phyloP scores from a whole-genome alignment of 305 asterid genomes.

The Fraxinus floribunda region DNA sequence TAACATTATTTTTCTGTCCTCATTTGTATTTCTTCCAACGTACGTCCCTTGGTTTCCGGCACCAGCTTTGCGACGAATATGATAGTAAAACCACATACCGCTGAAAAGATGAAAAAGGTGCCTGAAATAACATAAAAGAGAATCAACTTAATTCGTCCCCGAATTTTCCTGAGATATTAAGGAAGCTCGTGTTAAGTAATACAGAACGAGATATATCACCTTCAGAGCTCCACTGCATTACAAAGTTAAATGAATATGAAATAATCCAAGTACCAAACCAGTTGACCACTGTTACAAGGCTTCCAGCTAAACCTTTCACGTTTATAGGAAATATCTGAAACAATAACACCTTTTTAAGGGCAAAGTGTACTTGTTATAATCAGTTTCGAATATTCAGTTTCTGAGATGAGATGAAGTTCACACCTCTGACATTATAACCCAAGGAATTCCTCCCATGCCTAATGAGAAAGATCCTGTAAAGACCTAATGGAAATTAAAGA shows the following conservation, averaged over 20 bases:
- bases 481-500: constrained; percentile 42
- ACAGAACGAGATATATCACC: constrained; percentile 36
- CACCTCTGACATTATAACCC: constrained; percentile 98
- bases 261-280: constrained; percentile 86
- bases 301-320: constrained; percentile 81
- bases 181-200: background rate
- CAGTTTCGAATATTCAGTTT: background rate
- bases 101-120: constrained; percentile 59
- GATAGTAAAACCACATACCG: constrained; percentile 43
- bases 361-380: background rate
- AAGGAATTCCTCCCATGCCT: constrained; percentile 94
- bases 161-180: background rate
- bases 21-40: constrained; percentile 66
- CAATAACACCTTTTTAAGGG: background rate
- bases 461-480: constrained; percentile 76
- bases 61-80: constrained; percentile 49
- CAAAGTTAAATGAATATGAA: constrained; percentile 71
- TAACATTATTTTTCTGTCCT: constrained; percentile 21
- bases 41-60: constrained; percentile 78
- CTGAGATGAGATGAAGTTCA: background rate
- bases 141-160: background rate
- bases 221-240: constrained; percentile 69
- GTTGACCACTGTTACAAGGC: constrained; percentile 77
- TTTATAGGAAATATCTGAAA: constrained; percentile 83
- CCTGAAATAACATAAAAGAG: constrained; percentile 37